phyloP scores from a whole-genome alignment of 2,329 filamentous ascomycete species.

The Colletotrichum cuscutae region DNA sequence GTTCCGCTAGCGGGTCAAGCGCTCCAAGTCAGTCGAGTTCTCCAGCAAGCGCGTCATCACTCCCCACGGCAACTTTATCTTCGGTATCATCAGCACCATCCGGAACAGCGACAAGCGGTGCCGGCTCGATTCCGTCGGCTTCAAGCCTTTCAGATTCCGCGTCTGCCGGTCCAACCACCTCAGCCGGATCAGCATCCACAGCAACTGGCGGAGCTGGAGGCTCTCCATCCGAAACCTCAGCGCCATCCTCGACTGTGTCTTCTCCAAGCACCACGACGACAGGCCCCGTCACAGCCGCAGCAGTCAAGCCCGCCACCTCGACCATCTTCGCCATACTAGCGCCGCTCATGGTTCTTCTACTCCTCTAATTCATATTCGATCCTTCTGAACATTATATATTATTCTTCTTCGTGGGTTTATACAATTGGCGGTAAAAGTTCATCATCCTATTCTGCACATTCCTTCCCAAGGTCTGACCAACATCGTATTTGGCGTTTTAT shows the following conservation, averaged over 20 bases:
- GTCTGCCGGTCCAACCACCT: not conserved
- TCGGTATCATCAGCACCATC: not conserved
- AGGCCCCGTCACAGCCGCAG: conserved; percentile 1
- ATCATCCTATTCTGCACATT: conserved; percentile 21
- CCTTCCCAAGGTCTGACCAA: not conserved
- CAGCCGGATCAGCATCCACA: not conserved
- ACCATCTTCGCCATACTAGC: conserved; percentile 17
- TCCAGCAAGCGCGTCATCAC: not conserved
- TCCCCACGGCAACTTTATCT: not conserved
- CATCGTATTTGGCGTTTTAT: not conserved
- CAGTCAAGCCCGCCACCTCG: not conserved
- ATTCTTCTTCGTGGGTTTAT: not conserved
- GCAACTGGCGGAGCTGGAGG: not conserved
- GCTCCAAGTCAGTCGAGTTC: not conserved
- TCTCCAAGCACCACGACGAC: conserved; percentile 5
- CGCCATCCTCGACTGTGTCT: conserved; percentile 3
- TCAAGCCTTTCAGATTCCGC: not conserved
- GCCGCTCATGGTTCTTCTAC: conserved; percentile 22
- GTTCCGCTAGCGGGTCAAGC: not conserved
- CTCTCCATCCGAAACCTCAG: not conserved
- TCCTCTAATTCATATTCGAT: conserved; percentile 15
- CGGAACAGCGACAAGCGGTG: not conserved
- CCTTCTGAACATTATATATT: not conserved
- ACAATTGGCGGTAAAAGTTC: conserved; percentile 17
- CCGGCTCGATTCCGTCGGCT: not conserved